Base-by-base conservation (phyloP, 2,329 filamentous ascomycete species). In the Seiridium cupressi region DNA sequence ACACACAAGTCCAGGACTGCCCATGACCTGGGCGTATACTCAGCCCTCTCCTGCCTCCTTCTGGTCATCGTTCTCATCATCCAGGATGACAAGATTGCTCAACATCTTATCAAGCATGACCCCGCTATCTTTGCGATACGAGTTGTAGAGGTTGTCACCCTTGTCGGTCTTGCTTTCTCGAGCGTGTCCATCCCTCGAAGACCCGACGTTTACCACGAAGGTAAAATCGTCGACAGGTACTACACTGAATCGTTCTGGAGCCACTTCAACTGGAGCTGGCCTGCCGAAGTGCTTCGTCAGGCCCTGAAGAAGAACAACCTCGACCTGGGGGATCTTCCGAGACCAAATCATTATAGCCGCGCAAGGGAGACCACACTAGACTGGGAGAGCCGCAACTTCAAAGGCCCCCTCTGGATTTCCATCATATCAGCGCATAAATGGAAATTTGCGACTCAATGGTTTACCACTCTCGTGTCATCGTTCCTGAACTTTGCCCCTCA, bases 401-500 rank as follows among this genome's bases (percentile, higher is more conserved):
- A 77, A 2, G 73, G 75, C 10, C 80, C 78, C 9, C 79, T 93
- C 1, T 87, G 89, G 82, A 77, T 85, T 57, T 83, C 84, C 1
- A 68, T 93, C 3, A 65, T 88, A 4, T 71, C 79, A 47, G 82
- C 83, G 1, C 88, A 92, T 69, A 82, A 82, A 62, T 72, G 72
- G 32, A 71, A 77, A 1, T 78, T 93, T 44, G 65, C 79, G 1
- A 59, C 84, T 7, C 90, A 93, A 73, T 87, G 84, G 76, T 51
- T 74, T 2, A 69, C 90, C 6, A 86, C 85, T 10, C 61, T 85
- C 1, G 62, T 80, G 5, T 78, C 81, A 26, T 83, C 84, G 7
- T 65, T 88, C 36, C 66, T 89, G n/a, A 86, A 85, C 59, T 87
- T 93, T 60, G 82, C 85, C 0, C 91, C 91, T 0, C 91, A 92